Base-by-base conservation (phyloP, 2,329 filamentous ascomycete genomes). In the Gliomastix tumulicola region DNA sequence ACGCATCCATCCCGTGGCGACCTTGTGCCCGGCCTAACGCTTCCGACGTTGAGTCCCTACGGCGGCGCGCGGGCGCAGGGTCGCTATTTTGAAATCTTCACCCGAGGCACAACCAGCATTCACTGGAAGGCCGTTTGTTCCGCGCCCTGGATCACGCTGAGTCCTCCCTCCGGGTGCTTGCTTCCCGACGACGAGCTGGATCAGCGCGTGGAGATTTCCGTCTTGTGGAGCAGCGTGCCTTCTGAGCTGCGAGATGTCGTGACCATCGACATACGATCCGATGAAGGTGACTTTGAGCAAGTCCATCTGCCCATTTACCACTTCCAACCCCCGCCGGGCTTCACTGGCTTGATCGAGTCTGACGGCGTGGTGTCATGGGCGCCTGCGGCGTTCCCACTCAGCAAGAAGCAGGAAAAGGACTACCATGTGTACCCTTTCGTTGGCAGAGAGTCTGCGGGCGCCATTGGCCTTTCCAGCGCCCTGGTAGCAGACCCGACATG, bases 41-140 rank as follows among this genome's bases (percentile, higher is more conserved):
- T 81, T 4, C 72, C 73, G 7, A 60, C 70, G 0, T 63, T 84
- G 39, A 76, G 76, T 42, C 73, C 69, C 0, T 82, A 79, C 39
- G 75, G 76, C 2, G 64, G 69, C 0, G 48, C 54, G 2, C 66
- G 70, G 5, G 68, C 63, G 30, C 48, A 55, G 4, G 66, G 61
- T 0, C 67, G 78, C 23, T 83, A 73, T 65, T 74, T 84, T 37
- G 80, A 84, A 18, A 60, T 84, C 21, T 84, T 76, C 47, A 70
- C 68, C 7, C 69, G 76, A 4, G 79, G 79, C 12, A 69, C 67
- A 1, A 55, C 63, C 4, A 57, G 62, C 8, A 75, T 77, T 41
- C 54, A 65, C 33, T 81, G 75, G 67, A 62, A 54, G 5, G 65
- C 74, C n/a, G 57, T 64, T 1, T 55, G 68, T 2, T 59, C 61